Base-by-base conservation (phyloP, 768 basidiomycete genomes). In the Rhizopogon roseolus region DNA sequence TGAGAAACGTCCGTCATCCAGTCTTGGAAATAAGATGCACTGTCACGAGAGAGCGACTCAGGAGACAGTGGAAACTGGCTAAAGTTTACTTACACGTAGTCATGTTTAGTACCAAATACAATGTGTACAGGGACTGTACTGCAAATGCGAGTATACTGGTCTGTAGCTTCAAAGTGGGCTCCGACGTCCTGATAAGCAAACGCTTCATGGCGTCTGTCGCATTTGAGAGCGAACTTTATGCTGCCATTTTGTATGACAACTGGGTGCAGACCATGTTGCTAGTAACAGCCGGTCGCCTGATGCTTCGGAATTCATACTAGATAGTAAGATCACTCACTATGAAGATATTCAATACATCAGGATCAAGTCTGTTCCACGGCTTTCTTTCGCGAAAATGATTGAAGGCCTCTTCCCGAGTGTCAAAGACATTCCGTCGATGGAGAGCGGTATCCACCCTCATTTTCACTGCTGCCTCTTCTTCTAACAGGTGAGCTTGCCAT, bases 291-390 rank as follows among this genome's bases (percentile, higher is more conserved):
- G 56, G 55, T 5, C 54, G 56, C 1, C 50, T 54, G 17, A 52
- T 36, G 43, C 41, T 10, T 19, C 19, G 36, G 17, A 27, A 49
- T 16, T 19, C 22, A 36, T 19, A 22, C 22, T 22, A 29, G 50
- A 34, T 25, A 36, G 17, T n/a, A 45, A 6, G 5, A 40, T 37
- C 8, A 69, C 75, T 52, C 55, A 76, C 79, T 9, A 66, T 65
- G 34, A 78, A 60, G n/a, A 74, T 49, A 6, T 60, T 64, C 16
- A 79, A 49, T 1, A 73, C 70, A 5, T 74, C 66, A 3, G 66
- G 62, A 59, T 81, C 76, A 77, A 77, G 81, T 6, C 57, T 58
- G 36, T 63, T 72, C 78, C 79, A 82, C 0, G 79, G 79, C 42
- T 68, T 58, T 10, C 75, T 68, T 41, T 72, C 71, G n/a, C 55